A percentile compares a stretch with the other conserved stretches of the same genome.
Evolutionary conservation across 768 basidiomycete species (phyloP).

Genomic region (Tricholoma sp.): DNA sequence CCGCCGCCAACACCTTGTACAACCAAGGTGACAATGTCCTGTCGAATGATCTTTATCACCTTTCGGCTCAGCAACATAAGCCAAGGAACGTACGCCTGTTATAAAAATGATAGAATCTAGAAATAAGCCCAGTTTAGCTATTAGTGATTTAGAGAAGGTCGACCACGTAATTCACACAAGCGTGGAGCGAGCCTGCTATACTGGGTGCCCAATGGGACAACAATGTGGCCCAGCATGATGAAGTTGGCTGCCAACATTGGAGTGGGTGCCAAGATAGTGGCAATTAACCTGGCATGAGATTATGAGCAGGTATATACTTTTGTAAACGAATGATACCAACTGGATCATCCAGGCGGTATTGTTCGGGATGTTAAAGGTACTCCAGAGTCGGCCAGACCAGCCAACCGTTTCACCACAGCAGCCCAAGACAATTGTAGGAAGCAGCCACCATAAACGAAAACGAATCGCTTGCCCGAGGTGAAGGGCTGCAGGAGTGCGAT

Average conservation of each 20-base stretch:
- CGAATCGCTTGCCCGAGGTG: conserved; percentile 42
- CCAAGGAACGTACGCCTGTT: conserved; percentile 22
- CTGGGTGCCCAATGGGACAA: conserved; percentile 33
- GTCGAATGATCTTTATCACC: background rate
- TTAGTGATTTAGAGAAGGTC: background rate
- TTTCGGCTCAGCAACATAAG: background rate
- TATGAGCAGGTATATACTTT: background rate
- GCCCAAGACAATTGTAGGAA: conserved; percentile 43
- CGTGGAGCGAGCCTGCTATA: conserved; percentile 47
- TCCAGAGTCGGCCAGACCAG: conserved; percentile 55
- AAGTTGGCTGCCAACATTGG: conserved; percentile 56
- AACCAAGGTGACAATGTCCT: conserved; percentile 57
- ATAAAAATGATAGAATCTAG: conserved; percentile 36
- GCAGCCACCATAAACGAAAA: conserved; percentile 47
- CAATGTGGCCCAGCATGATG: conserved; percentile 45
- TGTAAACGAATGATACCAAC: conserved; percentile 18
- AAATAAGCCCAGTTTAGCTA: background rate
- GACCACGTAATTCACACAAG: conserved; percentile 25
- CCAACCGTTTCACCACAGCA: conserved; percentile 49
- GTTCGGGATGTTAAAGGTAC: conserved; percentile 23
- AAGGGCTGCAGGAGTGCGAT: conserved; percentile 23
- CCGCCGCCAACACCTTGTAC: conserved; percentile 65
- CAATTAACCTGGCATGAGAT: conserved; percentile 26
- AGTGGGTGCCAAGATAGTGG: conserved; percentile 50
- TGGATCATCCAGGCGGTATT: conserved; percentile 32